phyloP scores from a whole-genome alignment of 768 basidiomycete genomes.

The Boletus pseudopeckii region DNA sequence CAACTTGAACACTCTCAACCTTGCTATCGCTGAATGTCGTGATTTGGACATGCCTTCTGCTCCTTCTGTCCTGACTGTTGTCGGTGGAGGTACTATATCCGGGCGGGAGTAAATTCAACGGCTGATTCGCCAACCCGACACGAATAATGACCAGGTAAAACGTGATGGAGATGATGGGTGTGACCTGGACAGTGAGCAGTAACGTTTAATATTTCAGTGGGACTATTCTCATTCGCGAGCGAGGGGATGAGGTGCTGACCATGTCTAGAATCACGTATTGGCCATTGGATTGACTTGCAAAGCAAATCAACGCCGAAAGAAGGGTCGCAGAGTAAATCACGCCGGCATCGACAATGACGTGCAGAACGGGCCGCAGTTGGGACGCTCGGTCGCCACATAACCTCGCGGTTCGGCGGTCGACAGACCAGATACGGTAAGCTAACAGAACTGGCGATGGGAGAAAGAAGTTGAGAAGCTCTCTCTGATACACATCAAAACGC shows the following conservation, averaged over 20 bases:
- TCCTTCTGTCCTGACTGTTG: not conserved
- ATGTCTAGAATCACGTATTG: constrained; percentile 37
- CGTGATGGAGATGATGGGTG: constrained; percentile 40
- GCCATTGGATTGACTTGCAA: constrained; percentile 25
- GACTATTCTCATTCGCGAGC: not conserved
- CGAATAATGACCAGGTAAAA: constrained; percentile 45
- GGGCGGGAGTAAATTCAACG: too few relatives aligned
- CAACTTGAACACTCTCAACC: not conserved
- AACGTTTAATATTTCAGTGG: not conserved
- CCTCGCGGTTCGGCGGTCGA: constrained; percentile 20
- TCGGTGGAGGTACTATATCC: not conserved
- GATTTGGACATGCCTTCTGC: constrained; percentile 4
- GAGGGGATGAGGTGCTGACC: constrained; percentile 18
- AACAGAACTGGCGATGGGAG: constrained; percentile 19
- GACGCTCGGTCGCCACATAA: constrained; percentile 10
- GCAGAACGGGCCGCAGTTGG: constrained; percentile 17
- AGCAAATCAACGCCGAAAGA: constrained; percentile 31
- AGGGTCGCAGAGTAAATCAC: constrained; percentile 37
- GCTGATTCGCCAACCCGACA: constrained; percentile 21
- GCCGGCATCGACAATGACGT: constrained; percentile 37
- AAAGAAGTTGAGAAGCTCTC: not conserved
- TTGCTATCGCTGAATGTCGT: constrained; percentile 1
- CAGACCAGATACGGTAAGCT: constrained; percentile 31
- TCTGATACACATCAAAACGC: not conserved
- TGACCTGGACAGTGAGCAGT: constrained; percentile 23